Evolutionary conservation across 805 yeast species (phyloP), one percentile per base, ranked within the genome.

Genomic region (Metschnikowia reukaufii): DNA sequence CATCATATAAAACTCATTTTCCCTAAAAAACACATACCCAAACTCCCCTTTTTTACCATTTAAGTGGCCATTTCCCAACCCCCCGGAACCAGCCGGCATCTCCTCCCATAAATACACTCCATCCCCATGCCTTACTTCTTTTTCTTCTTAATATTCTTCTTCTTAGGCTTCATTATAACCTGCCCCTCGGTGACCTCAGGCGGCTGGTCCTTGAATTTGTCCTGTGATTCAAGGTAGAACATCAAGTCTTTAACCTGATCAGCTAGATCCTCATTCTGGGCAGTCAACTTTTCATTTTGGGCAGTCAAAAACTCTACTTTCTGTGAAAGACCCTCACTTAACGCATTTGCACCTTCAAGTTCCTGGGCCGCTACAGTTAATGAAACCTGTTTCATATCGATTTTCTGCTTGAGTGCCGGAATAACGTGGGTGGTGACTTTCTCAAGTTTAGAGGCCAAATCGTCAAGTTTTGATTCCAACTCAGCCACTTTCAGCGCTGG

Each of bases 101-200:
- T n/a, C n/a, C n/a, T n/a, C n/a, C n/a, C n/a, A n/a, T n/a, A n/a
- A 25, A 25, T 25, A 25, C 29, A 25, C 12, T 25, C 29, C 3
- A 9, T 25, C 12, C 12, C 29, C 23, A 4, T 12, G 15, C 18
- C 10, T 34, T 36, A 18, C 32, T 39, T 27, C 40, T 27, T 36
- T 39, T 51, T 51, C 42, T 45, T 48, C 20, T 39, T 45, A 29
- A 48, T 50, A 38, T 46, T 57, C 10, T 52, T 45, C 17, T 51
- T 43, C 25, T 48, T 49, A 13, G 63, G 51, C 39, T 52, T 55
- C 29, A 85, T 68, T 0, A 84, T 68, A 0, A 86, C 66, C 3
- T 81, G 78, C 0, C 96, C 96, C 51, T 88, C 84, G 54, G 72
- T 80, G 13, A 85, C 84, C 30, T 84, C 92, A 10, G 84, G 85